phyloP scores from a whole-genome alignment of 805 yeast genomes.

The Naumovozyma baii region DNA sequence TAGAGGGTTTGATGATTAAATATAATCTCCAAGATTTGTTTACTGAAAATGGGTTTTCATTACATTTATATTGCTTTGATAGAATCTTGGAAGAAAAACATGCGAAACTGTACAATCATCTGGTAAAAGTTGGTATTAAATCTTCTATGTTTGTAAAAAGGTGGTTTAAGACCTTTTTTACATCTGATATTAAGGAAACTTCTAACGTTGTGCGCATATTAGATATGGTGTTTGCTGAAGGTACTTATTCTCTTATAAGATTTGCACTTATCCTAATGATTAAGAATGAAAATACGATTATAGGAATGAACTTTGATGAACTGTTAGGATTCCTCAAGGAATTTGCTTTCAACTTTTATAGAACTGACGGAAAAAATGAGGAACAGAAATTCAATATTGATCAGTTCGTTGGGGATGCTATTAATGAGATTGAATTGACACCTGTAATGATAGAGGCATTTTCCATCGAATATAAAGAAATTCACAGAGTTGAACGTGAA shows the following conservation, averaged over 20 bases:
- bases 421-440: constrained; percentile 48
- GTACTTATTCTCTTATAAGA: constrained; percentile 71
- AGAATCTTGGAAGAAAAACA: constrained; percentile 65
- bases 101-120: constrained; percentile 65
- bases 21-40: constrained; percentile 68
- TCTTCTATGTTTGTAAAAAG: constrained; percentile 93
- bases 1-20: constrained; percentile 70
- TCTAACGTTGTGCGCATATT: constrained; percentile 43
- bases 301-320: constrained; percentile 61
- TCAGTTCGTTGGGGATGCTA: constrained; percentile 65
- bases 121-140: constrained; percentile 73
- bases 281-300: constrained; percentile 48
- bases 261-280: constrained; percentile 71
- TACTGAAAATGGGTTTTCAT: constrained; percentile 72
- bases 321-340: constrained; percentile 44
- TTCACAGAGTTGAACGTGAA: constrained; percentile 55
- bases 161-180: constrained; percentile 90
- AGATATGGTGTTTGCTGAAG: constrained; percentile 82
- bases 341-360: background rate
- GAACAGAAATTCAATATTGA: constrained; percentile 44
- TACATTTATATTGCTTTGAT: constrained; percentile 80
- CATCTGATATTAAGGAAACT: constrained; percentile 29
- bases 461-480: constrained; percentile 61
- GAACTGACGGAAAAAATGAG: constrained; percentile 6
- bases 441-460: constrained; percentile 65